Evolutionary conservation across 169 alveolate species (phyloP).

Genomic region (Plasmodium sp.): DNA sequence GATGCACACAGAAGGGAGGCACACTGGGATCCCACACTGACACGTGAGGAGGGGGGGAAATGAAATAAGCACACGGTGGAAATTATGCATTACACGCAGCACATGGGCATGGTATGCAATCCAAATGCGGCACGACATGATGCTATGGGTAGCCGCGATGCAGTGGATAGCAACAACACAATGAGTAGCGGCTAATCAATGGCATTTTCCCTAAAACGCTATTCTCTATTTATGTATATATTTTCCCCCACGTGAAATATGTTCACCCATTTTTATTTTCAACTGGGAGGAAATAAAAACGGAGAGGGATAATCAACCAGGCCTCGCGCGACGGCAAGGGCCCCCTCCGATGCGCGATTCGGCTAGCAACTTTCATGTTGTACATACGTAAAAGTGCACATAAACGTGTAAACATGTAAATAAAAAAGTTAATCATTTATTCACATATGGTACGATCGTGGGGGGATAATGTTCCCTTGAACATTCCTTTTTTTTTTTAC

Average conservation of each 20-base stretch:
- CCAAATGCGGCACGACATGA: background rate
- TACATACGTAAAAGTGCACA: background rate
- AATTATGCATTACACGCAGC: background rate
- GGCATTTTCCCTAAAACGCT: background rate
- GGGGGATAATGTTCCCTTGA: background rate
- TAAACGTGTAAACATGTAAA: background rate
- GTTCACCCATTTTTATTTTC: background rate
- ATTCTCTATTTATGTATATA: background rate
- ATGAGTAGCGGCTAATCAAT: background rate
- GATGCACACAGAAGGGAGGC: background rate
- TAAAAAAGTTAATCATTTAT: background rate
- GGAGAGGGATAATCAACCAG: background rate
- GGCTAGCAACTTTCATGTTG: background rate
- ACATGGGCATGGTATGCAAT: background rate
- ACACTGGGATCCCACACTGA: background rate
- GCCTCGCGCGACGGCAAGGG: background rate
- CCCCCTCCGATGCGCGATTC: background rate
- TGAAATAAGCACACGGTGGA: background rate
- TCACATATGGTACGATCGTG: background rate
- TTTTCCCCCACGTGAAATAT: background rate
- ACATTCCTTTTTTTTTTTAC: background rate
- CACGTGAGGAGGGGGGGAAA: background rate
- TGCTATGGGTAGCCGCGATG: background rate
- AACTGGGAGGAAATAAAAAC: background rate
- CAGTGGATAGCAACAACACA: background rate